These are phyloP conservation scores for Fusarium chaquense DNA, from an alignment of 2,329 filamentous ascomycete species.

Conservation along the genomic window DNA sequence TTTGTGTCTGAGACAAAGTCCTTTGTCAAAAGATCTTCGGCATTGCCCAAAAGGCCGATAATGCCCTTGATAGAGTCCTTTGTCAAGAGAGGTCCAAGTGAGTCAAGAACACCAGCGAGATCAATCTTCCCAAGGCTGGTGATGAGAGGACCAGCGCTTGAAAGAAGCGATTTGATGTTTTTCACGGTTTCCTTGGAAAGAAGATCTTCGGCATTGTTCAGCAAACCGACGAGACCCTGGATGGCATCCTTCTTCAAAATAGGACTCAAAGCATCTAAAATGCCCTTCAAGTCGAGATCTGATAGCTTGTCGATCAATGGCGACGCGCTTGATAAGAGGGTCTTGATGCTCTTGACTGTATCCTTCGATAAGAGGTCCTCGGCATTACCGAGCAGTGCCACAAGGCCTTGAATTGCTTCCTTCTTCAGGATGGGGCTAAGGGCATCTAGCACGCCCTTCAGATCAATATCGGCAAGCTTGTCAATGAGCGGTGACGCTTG, in stretches of 20 bases:
- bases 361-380: constrained; percentile 41
- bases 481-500: constrained; percentile 40
- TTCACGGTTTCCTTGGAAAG: constrained; percentile 14
- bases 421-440: constrained; percentile 44
- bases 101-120: constrained; percentile 47
- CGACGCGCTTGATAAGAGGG: constrained; percentile 22
- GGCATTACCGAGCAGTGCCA: constrained; percentile 45
- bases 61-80: constrained; percentile 50
- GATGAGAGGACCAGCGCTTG: constrained; percentile 50
- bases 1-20: constrained; percentile 47
- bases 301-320: background rate
- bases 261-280: background rate
- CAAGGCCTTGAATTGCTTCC: constrained; percentile 48
- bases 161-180: constrained; percentile 44
- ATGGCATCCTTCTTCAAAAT: constrained; percentile 24
- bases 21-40: constrained; percentile 46
- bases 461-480: constrained; percentile 50
- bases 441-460: constrained; percentile 49
- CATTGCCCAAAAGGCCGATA: constrained; percentile 52
- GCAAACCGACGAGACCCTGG: constrained; percentile 3
- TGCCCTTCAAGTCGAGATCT: constrained; percentile 5
- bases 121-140: constrained; percentile 51
- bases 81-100: constrained; percentile 48
- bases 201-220: constrained; percentile 5
- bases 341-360: constrained; percentile 37